Base-by-base conservation (phyloP, 345 rosid species). In the Citrus mangshanensis region DNA sequence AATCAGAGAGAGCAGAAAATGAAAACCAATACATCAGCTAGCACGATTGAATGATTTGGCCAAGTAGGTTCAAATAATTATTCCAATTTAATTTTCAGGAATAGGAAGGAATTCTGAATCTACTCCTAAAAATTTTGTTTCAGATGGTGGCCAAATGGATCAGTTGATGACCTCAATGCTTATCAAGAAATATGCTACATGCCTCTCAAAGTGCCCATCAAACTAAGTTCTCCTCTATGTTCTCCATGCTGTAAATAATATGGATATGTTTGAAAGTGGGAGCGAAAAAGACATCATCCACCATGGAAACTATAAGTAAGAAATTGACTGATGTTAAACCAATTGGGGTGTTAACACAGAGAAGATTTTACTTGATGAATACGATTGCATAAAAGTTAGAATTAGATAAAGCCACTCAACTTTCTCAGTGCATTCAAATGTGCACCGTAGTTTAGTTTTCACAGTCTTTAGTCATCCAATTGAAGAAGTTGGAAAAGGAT, bases 91-190 rank as follows among this genome's bases (percentile, higher is more conserved):
- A 18, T 51, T 65, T 69, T 63, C 58, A 14, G 35, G 5, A 21
- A 61, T 35, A 19, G 62, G 51, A 46, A 19, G 67, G 59, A 80
- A 78, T 40, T 34, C 18, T 27, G 63, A 63, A 59, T 46, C 68
- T 49, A 38, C 9, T 1, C 7, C 21, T 40, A 61, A 62, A 24
- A 22, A 68, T 46, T 65, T 7, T 35, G 21, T 6, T 7, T 65
- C 32, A 2, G 58, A 66, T 49, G 56, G 42, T 24, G 78, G 63
- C 64, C 69, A 34, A 55, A 62, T 60, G 42, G 42, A 42, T 28
- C 32, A 38, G 59, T 51, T 62, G 67, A 76, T 75, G 30, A 61
- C 66, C 34, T 65, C 19, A 30, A 68, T 54, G 80, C 72, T 79
- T 46, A 73, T 75, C 70, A 37, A 38, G 74, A 49, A 54, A 28